Evolutionary conservation across 2,329 filamentous ascomycete genomes (phyloP).

Genomic region (Leptographium procerum): DNA sequence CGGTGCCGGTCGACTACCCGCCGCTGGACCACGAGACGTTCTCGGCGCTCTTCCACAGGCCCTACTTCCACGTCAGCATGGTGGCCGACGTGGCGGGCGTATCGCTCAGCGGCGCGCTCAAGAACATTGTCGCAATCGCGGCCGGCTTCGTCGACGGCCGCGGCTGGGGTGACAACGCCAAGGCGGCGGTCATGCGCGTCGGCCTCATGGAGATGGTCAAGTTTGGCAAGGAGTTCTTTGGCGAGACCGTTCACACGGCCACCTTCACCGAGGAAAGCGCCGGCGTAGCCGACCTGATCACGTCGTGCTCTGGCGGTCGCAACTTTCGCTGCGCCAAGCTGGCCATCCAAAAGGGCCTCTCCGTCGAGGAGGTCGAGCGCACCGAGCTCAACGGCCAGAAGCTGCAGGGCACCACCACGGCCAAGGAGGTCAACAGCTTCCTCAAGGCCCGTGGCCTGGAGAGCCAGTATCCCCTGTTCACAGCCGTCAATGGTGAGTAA

Average conservation of each 20-base stretch:
- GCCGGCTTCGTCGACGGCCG: slow-evolving; percentile 92
- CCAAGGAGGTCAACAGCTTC: slow-evolving; percentile 83
- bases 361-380: slow-evolving; percentile 78
- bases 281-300: slow-evolving; percentile 91
- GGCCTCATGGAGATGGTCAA: slow-evolving; percentile 93
- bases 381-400: slow-evolving; percentile 93
- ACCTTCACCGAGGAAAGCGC: slow-evolving; percentile 98
- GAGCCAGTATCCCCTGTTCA: slow-evolving; percentile 83
- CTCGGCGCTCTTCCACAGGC: slow-evolving; percentile 80
- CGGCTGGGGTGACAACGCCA: slow-evolving; percentile 97
- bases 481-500: slow-evolving; percentile 55
- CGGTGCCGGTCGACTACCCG: slow-evolving; percentile 72
- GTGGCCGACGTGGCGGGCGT: slow-evolving; percentile 94
- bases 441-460: slow-evolving; percentile 67
- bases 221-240: slow-evolving; percentile 90
- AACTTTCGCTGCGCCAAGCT: slow-evolving; percentile 93
- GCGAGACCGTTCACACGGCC: slow-evolving; percentile 62
- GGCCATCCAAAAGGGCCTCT: slow-evolving; percentile 66
- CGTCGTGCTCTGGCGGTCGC: slow-evolving; percentile 79
- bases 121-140: slow-evolving; percentile 91
- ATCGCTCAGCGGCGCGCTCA: slow-evolving; percentile 84
- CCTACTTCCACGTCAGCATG: slow-evolving; percentile 94
- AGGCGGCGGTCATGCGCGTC: slow-evolving; percentile 96
- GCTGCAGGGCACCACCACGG: slow-evolving; percentile 86
- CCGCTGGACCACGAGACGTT: slow-evolving; percentile 76